Evolutionary conservation across 441 rosid species (phyloP).

Genomic region (Gossypium trilobum): DNA sequence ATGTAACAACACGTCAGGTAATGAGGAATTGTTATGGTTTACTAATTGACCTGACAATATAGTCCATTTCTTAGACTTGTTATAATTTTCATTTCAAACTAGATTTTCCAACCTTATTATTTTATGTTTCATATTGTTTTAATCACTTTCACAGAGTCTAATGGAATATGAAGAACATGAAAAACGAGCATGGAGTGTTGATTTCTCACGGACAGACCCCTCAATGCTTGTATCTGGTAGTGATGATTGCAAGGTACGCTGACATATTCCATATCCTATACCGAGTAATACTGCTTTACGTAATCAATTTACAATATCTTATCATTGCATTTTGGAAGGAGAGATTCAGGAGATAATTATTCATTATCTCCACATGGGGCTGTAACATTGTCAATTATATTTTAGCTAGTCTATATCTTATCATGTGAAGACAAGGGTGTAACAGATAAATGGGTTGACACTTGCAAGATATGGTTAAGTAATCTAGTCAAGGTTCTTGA

Average conservation of each 20-base stretch:
- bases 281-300: conserved; percentile 6
- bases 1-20: conserved; percentile 93
- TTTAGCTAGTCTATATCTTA: not conserved
- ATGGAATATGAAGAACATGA: conserved; percentile 99
- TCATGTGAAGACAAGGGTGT: not conserved
- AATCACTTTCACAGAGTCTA: conserved; percentile 44
- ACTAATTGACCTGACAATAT: not conserved
- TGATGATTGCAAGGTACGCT: conserved; percentile 74
- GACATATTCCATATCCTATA: conserved; percentile 13
- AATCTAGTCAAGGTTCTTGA: not conserved
- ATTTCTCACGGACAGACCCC: conserved; percentile 88
- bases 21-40: conserved; percentile 2
- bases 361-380: not conserved
- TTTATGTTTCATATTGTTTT: conserved; percentile 5
- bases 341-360: not conserved
- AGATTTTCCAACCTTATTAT: not conserved
- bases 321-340: conserved; percentile 3
- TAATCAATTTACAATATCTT: not conserved
- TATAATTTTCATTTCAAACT: not conserved
- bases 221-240: conserved; percentile 96
- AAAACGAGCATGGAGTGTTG: conserved; percentile 99
- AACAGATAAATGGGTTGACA: not conserved
- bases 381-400: not conserved
- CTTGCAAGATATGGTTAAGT: not conserved
- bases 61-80: not conserved